Base-by-base conservation (phyloP, 2,329 filamentous ascomycete species). In the Arachnomyces sp. region DNA sequence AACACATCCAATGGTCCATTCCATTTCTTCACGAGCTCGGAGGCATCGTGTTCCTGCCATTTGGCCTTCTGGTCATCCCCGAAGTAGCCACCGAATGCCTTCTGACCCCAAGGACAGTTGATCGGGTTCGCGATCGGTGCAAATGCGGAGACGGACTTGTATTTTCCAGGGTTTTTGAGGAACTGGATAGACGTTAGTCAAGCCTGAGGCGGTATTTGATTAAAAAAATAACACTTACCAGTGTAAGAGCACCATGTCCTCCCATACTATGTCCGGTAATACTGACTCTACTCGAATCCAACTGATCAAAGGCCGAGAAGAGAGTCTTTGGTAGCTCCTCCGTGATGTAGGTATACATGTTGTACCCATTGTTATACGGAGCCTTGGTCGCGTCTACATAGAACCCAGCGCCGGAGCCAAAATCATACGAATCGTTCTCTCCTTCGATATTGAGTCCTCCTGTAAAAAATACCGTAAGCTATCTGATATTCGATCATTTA, bases 191-290 rank as follows among this genome's bases (percentile, higher is more conserved):
- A 18, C 39, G 34, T 18, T 2, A 15, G 25, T 7, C 21, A 12
- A 34, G 31, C 18, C 37, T 12, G 12, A 11, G 17, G 25, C 12
- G n/a, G 14, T 32, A 35, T 34, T 9, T 14, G 7, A n/a, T 9
- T 15, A 28, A 9, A 17, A n/a, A 15, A 16, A 25, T 17, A 38
- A 15, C 6, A 45, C 57, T 36, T 57, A 78, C 74, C 53, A 96
- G 68, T 34, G 89, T 95, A 52, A 98, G 71, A 33, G 92, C 92
- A 47, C 92, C 92, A 65, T 98, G 92, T 0, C 92, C 92, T 51
- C 92, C 92, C 92, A 98, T 98, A 54, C 82, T 89, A 69, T 98
- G 92, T 4, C 92, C 92, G 31, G 86, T 86, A 55, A 98, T 92
- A 63, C 82, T 84, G 40, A 95, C 80, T 31, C 82, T 74, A 18